phyloP scores from a whole-genome alignment of 2,329 filamentous ascomycete species.

The Trichoderma guizhouense region DNA sequence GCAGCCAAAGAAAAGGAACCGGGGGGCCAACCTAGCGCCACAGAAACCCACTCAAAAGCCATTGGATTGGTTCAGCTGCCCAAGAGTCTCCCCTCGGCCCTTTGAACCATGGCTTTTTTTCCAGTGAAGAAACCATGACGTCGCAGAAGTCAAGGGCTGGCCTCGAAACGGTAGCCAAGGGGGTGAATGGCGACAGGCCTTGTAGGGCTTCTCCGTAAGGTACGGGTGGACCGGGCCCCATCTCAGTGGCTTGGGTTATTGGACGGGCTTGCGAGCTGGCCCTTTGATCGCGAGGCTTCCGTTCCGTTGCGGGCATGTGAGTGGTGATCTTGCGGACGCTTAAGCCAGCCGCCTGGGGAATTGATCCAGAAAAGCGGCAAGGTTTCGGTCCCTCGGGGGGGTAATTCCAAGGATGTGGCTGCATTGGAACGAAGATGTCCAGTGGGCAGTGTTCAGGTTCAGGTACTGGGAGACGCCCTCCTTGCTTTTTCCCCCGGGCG shows the following conservation, averaged over 20 bases:
- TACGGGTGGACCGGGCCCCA: slow-evolving; percentile 7
- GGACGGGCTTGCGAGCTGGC: neutral
- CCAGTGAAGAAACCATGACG: slow-evolving; percentile 13
- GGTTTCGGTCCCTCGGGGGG: slow-evolving; percentile 3
- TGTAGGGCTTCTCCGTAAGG: neutral
- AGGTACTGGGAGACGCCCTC: neutral
- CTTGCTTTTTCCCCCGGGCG: neutral
- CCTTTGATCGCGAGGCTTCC: neutral
- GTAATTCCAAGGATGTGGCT: neutral
- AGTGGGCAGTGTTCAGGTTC: neutral
- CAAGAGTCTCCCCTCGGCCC: neutral
- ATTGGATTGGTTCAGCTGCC: neutral
- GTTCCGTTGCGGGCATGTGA: neutral
- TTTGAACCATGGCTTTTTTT: neutral
- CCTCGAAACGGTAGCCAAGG: neutral
- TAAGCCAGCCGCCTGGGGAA: neutral
- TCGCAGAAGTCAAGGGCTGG: neutral
- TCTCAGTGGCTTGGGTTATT: neutral
- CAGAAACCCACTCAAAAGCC: neutral
- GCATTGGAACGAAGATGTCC: neutral
- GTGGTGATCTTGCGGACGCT: neutral
- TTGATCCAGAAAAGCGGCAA: slow-evolving; percentile 4
- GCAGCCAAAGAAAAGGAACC: neutral
- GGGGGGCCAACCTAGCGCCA: neutral
- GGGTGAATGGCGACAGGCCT: slow-evolving; percentile 15